These are phyloP conservation scores for Sparassis latifolia DNA, from an alignment of 1,284 basidiomycete genomes.

Conservation along the genomic window DNA sequence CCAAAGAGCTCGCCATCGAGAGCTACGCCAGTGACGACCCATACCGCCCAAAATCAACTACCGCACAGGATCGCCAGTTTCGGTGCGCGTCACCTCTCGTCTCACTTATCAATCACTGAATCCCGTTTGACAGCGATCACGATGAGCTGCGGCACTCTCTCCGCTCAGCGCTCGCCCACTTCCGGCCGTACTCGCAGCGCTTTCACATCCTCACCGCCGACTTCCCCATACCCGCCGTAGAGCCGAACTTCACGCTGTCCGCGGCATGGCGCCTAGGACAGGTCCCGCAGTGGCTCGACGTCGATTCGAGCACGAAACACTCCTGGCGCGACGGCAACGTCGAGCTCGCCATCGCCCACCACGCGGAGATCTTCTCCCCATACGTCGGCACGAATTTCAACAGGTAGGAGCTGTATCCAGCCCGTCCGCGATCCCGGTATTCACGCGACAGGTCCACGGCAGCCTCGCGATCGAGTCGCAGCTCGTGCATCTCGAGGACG, in stretches of 20 bases:
- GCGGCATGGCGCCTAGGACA: slow-evolving; percentile 6
- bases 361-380: slow-evolving; percentile 6
- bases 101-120: background rate
- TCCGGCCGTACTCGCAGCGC: slow-evolving; percentile 14
- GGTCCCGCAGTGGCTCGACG: slow-evolving; percentile 6
- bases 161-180: slow-evolving; percentile 23
- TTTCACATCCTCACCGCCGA: slow-evolving; percentile 24
- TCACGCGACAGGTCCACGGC: background rate
- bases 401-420: background rate
- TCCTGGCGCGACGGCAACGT: slow-evolving; percentile 2
- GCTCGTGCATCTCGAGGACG: slow-evolving; percentile 4
- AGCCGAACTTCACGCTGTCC: slow-evolving; percentile 12
- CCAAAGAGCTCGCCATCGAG: slow-evolving; percentile 12
- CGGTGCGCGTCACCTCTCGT: slow-evolving; percentile 15
- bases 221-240: slow-evolving; percentile 14
- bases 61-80: slow-evolving; percentile 19
- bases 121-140: slow-evolving; percentile 16
- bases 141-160: slow-evolving; percentile 25
- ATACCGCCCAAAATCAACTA: slow-evolving; percentile 15
- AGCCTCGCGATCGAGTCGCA: slow-evolving; percentile 7
- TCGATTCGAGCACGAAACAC: background rate
- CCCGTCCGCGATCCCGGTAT: background rate
- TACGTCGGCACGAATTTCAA: slow-evolving; percentile 9
- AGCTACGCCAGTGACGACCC: slow-evolving; percentile 15
- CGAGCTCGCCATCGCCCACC: slow-evolving; percentile 3